These are phyloP conservation scores for Fusarium sp. DNA, from an alignment of 2,329 filamentous ascomycete species.

Conservation along the genomic window DNA sequence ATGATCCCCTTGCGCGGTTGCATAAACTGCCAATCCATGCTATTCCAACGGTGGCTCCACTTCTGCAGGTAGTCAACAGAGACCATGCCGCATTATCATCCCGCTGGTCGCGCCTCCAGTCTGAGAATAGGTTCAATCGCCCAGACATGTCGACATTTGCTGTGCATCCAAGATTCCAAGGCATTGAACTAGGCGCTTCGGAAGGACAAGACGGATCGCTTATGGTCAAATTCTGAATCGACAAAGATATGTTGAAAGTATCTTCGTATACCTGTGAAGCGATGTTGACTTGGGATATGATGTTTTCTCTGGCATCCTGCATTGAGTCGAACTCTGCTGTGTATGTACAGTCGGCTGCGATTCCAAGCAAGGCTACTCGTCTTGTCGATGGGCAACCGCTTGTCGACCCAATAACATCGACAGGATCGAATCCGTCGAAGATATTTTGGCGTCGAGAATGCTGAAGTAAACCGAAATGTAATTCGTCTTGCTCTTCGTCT, in stretches of 20 bases:
- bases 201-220: constrained; percentile 78
- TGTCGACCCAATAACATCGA: constrained; percentile 75
- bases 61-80: constrained; percentile 80
- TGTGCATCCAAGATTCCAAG: constrained; percentile 84
- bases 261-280: constrained; percentile 87
- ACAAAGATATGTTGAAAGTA: constrained; percentile 90
- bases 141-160: constrained; percentile 73
- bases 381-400: constrained; percentile 83
- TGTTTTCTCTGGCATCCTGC: constrained; percentile 73
- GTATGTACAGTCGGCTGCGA: constrained; percentile 91
- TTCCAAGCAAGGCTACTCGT: constrained; percentile 89
- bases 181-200: constrained; percentile 64
- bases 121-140: constrained; percentile 84
- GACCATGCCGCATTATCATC: constrained; percentile 91
- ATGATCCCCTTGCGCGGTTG: constrained; percentile 60
- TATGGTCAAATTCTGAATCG: constrained; percentile 83
- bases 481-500: not conserved
- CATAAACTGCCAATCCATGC: constrained; percentile 91
- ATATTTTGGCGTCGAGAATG: constrained; percentile 3
- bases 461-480: not conserved
- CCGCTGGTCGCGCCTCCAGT: constrained; percentile 78
- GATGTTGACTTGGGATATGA: constrained; percentile 86
- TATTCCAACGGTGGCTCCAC: constrained; percentile 83
- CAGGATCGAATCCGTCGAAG: constrained; percentile 5
- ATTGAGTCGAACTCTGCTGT: constrained; percentile 76